Conservation (phyloP, 106 monocot genomes). For the Alisma plantagoaquatica region DNA sequence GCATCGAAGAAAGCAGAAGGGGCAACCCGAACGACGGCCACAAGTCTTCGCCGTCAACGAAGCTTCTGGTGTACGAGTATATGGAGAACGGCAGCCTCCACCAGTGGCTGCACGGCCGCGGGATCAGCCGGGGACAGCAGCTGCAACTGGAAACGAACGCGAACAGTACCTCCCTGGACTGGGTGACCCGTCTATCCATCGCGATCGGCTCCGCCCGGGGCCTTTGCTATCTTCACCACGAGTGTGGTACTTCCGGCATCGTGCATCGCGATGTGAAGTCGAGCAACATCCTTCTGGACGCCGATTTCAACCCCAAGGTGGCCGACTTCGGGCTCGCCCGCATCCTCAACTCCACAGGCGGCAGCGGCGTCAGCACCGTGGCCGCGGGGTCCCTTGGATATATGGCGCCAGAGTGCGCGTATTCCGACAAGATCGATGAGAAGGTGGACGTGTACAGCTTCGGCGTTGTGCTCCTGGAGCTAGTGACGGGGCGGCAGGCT, state of each 20-base stretch:
- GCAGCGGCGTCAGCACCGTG: conserved; percentile 9
- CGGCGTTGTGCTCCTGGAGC: conserved; percentile 80
- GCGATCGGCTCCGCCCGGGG: conserved; percentile 64
- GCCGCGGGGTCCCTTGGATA: conserved; percentile 77
- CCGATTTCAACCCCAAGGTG: conserved; percentile 38
- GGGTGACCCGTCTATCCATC: conserved; percentile 52
- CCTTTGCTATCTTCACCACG: conserved; percentile 78
- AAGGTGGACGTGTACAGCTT: conserved; percentile 85
- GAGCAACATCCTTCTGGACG: conserved; percentile 70
- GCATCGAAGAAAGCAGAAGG: conserved; percentile 33
- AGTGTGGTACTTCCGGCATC: conserved; percentile 40
- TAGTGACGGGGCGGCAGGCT: conserved; percentile 50
- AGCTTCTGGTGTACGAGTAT: conserved; percentile 86
- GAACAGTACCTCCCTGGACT: conserved; percentile 23
- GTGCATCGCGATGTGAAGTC: conserved; percentile 80
- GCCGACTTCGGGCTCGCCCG: conserved; percentile 82
- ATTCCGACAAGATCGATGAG: conserved; percentile 39
- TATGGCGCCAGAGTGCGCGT: conserved; percentile 81
- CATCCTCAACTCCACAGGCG: conserved; percentile 24
- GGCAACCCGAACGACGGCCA: too few species aligned
- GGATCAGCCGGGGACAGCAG: not conserved
- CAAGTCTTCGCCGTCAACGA: conserved; percentile 39
- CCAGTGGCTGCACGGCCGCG: conserved; percentile 45
- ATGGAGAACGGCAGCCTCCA: conserved; percentile 69
- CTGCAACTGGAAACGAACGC: too few species aligned